Percentiles rank a stretch among this genome's conserved stretches.
phyloP scores from a whole-genome alignment of 148 eudicot species.

The Rhododendron henanense region DNA sequence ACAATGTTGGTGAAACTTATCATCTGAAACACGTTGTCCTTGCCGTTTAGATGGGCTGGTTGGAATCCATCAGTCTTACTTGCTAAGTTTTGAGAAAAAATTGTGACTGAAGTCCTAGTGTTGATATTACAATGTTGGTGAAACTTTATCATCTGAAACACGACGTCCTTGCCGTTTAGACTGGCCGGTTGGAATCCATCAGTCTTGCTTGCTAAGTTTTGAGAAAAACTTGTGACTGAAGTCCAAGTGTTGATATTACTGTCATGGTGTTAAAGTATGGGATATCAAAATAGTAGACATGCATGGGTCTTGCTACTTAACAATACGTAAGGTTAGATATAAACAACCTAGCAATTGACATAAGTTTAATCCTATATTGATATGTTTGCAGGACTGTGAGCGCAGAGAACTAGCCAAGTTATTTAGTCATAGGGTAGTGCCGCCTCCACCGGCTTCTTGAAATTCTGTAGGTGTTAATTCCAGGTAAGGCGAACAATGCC shows the following conservation, averaged over 20 bases:
- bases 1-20: not conserved
- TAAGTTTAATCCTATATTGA: not conserved
- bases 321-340: not conserved
- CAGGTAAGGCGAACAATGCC: not conserved
- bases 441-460: conserved; percentile 22
- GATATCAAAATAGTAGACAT: not conserved
- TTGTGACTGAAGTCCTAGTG: no score
- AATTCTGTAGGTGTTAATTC: conserved; percentile 1
- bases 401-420: conserved; percentile 53
- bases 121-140: no score
- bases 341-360: not conserved
- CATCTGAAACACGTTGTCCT: not conserved
- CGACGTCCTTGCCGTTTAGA: not conserved
- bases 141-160: no score
- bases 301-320: not conserved
- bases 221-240: not conserved
- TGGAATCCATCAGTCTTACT: not conserved
- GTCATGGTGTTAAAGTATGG: conserved; percentile 1
- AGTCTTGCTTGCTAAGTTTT: not conserved
- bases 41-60: not conserved
- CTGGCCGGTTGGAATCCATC: not conserved
- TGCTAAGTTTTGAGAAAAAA: not conserved
- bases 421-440: conserved; percentile 40
- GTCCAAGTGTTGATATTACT: not conserved
- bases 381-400: conserved; percentile 52